A percentile compares a stretch with the other conserved stretches of the same genome.
These are phyloP conservation scores for Meira nashicola DNA, from an alignment of 1,284 basidiomycete genomes.

Conservation along the genomic window DNA sequence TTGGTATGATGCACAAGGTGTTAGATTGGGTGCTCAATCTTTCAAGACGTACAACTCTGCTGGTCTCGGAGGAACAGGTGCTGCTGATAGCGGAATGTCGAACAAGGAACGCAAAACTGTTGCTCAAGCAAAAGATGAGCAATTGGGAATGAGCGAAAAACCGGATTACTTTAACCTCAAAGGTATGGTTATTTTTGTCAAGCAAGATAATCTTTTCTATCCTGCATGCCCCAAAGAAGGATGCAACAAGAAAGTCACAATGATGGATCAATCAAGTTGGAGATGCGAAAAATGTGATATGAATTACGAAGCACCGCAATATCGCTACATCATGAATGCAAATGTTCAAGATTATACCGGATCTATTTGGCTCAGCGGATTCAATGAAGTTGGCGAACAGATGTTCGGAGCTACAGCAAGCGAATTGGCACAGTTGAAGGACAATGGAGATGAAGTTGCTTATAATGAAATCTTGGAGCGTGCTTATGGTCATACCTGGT, in stretches of 20 bases:
- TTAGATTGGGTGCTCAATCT: conserved; percentile 17
- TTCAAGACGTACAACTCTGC: conserved; percentile 55
- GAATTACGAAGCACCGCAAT: conserved; percentile 67
- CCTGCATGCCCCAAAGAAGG: conserved; percentile 76
- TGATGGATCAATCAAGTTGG: conserved; percentile 66
- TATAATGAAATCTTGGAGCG: conserved; percentile 65
- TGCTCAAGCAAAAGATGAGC: conserved; percentile 73
- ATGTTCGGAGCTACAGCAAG: conserved; percentile 73
- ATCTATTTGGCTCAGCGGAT: conserved; percentile 87
- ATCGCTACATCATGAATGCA: conserved; percentile 86
- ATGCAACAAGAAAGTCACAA: conserved; percentile 88
- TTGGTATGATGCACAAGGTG: conserved; percentile 63
- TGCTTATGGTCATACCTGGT: conserved; percentile 68
- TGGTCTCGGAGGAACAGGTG: conserved; percentile 27
- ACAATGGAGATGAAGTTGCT: conserved; percentile 62
- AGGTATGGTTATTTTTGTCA: conserved; percentile 86
- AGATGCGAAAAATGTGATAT: conserved; percentile 90
- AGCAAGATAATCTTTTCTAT: conserved; percentile 78
- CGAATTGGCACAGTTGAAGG: conserved; percentile 60
- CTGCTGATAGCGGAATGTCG: conserved; percentile 42
- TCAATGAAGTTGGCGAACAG: conserved; percentile 81
- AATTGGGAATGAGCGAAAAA: conserved; percentile 66
- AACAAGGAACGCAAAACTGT: conserved; percentile 61
- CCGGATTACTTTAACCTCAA: conserved; percentile 73
- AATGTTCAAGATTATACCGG: conserved; percentile 83